A percentile compares a stretch with the other conserved stretches of the same genome.
Evolutionary conservation across 306 rosid genomes (phyloP).

Genomic region (Arachis hypogaea): DNA sequence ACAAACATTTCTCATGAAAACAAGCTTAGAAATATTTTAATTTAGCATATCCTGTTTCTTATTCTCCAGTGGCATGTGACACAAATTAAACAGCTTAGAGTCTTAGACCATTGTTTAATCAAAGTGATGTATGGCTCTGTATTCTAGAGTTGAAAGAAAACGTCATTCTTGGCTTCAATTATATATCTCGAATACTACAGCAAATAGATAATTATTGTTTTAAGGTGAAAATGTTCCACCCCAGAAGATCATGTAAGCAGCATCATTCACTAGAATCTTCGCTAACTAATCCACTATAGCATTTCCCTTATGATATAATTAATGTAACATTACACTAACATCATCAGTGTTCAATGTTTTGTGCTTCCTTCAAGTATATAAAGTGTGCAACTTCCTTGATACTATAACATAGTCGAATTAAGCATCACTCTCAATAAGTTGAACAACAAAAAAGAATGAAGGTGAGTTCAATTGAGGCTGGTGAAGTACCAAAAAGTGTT

Average conservation of each 20-base stretch:
- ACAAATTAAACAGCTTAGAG: not conserved
- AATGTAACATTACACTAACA: not conserved
- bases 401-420: not conserved
- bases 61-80: not conserved
- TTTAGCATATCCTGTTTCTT: not conserved
- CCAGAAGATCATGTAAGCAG: conserved; percentile 20
- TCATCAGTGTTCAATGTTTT: not conserved
- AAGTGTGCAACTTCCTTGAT: conserved; percentile 15
- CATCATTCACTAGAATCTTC: conserved; percentile 22
- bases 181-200: not conserved
- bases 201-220: not conserved
- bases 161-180: not conserved
- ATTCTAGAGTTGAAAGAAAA: not conserved
- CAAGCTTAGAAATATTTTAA: not conserved
- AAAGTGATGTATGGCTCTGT: not conserved
- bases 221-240: conserved; percentile 1
- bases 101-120: conserved; percentile 1
- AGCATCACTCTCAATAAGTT: conserved; percentile 15
- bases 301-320: not conserved
- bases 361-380: conserved; percentile 36
- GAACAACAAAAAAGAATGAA: conserved; percentile 33
- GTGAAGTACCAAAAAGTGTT: conserved; percentile 20
- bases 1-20: not conserved
- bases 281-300: conserved; percentile 36
- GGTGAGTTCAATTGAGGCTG: conserved; percentile 20